Percentiles rank a stretch among this genome's conserved stretches.
These are phyloP conservation scores for Grigorovia jiainica DNA, from an alignment of 805 yeast species.

Conservation along the genomic window DNA sequence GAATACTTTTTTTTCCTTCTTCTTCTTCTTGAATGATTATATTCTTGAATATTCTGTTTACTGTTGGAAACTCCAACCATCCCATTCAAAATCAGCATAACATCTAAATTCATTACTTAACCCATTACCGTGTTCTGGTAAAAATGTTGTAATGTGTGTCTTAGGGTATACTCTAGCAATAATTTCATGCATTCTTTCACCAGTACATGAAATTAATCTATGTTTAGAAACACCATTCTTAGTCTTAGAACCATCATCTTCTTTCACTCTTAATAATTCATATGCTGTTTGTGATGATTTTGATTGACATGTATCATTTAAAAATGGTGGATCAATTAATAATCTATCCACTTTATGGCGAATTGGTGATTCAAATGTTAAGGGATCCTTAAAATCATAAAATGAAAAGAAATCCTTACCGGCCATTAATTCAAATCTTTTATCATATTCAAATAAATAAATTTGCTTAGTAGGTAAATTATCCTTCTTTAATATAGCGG, in stretches of 20 bases:
- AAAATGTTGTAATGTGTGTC: conserved; percentile 51
- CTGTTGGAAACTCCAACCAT: conserved; percentile 46
- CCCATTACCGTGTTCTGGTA: conserved; percentile 78
- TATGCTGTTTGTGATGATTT: conserved; percentile 60
- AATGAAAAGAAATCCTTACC: conserved; percentile 57
- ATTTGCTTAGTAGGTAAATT: conserved; percentile 59
- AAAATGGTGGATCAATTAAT: conserved; percentile 81
- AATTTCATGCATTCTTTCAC: conserved; percentile 74
- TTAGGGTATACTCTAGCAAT: conserved; percentile 56
- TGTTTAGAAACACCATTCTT: conserved; percentile 33
- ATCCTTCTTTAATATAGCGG: conserved; percentile 53
- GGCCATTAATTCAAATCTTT: conserved; percentile 63
- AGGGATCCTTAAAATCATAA: conserved; percentile 70
- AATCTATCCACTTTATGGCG: conserved; percentile 59
- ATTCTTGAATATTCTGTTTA: neutral
- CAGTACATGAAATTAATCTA: conserved; percentile 69
- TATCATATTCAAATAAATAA: conserved; percentile 71
- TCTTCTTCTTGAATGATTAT: no score
- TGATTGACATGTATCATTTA: conserved; percentile 72
- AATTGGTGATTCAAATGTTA: conserved; percentile 46
- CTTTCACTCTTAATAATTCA: conserved; percentile 33
- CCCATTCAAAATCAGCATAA: conserved; percentile 68
- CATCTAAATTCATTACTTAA: conserved; percentile 82
- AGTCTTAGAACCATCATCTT: conserved; percentile 30
- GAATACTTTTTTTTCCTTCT: no score